Base-by-base conservation (phyloP, 768 basidiomycete genomes). In the Rubroboletus satanas region DNA sequence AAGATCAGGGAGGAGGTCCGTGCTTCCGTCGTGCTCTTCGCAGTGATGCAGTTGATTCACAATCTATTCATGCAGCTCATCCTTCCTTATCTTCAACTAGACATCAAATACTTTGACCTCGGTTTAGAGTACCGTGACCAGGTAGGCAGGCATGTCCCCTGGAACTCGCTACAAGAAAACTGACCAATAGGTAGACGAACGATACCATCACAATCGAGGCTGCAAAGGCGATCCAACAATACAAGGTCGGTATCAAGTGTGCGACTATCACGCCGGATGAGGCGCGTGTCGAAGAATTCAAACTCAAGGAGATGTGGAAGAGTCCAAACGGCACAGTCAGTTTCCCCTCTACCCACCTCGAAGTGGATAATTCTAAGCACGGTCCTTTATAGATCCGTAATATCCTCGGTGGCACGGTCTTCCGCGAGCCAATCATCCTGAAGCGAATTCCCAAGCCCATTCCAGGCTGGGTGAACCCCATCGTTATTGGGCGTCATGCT, bases 191-290 rank as follows among this genome's bases (percentile, higher is more conserved):
- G 41, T 33, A 95, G 90, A 98, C 97, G 18, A 85, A 93, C 63
- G 97, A 99, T 75, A 76, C 88, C 73, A 87, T 99, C 33, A 99
- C 97, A 7, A 71, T 92, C 56, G 94, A 98, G 11, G 88, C 94
- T 28, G 95, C 96, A 17, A 84, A 98, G 62, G 97, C 97, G 52
- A 98, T 98, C 70, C 79, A 90, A 54, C 81, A 97, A 73, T 84
- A 97, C 82, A 87, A 87, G 59, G 97, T 99, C 60, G 97, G 96
- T 59, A 94, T 98, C 77, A 99, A 99, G 74, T 99, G 96, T 76
- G 96, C 95, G 38, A 98, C 96, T 43, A 98, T 98, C 75, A 99
- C 97, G 1, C 97, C 97, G 7, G 97, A 99, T 69, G 96, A 98
- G 71, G 93, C 85, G 23, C 88, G 95, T 54, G 93, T 98, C 45